Evolutionary conservation across 176 grass and related monocot genomes (phyloP).

Genomic region (Dendrocalamus sinicus): DNA sequence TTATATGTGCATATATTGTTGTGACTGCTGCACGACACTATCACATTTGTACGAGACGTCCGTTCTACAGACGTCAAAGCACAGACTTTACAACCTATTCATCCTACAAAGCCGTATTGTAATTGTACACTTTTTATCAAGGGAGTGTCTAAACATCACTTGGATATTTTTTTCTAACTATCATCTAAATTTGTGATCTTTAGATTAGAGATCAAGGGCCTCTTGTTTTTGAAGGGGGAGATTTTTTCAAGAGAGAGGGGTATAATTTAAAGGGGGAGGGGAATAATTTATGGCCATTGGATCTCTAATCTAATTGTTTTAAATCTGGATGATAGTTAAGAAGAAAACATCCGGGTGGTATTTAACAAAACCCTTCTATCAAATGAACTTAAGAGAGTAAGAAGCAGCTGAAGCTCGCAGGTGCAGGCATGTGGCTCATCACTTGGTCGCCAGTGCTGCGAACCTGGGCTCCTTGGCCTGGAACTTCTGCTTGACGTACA

Average conservation of each 20-base stretch:
- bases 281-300: too few species aligned
- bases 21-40: slow-evolving; percentile 33
- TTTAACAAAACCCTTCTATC: too few species aligned
- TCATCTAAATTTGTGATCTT: too few species aligned
- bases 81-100: slow-evolving; percentile 36
- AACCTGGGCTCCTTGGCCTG: slow-evolving; percentile 70
- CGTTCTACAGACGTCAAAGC: slow-evolving; percentile 28
- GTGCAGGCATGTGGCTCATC: slow-evolving; percentile 1
- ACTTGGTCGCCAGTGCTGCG: slow-evolving; percentile 27
- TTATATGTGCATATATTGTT: slow-evolving; percentile 22
- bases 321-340: too few species aligned
- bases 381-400: neutral
- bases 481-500: slow-evolving; percentile 84
- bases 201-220: too few species aligned
- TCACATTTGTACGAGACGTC: slow-evolving; percentile 30
- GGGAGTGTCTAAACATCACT: too few species aligned
- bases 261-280: too few species aligned
- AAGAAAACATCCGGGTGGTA: too few species aligned
- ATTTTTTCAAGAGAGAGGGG: too few species aligned
- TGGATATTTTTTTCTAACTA: too few species aligned
- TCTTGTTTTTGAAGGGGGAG: too few species aligned
- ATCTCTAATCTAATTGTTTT: too few species aligned
- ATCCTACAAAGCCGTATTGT: slow-evolving; percentile 35
- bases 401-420: neutral
- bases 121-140: neutral